Percentiles rank a stretch among this genome's conserved stretches.
phyloP scores from a whole-genome alignment of 2,329 filamentous ascomycete species.

The Lizonia empirigonia region DNA sequence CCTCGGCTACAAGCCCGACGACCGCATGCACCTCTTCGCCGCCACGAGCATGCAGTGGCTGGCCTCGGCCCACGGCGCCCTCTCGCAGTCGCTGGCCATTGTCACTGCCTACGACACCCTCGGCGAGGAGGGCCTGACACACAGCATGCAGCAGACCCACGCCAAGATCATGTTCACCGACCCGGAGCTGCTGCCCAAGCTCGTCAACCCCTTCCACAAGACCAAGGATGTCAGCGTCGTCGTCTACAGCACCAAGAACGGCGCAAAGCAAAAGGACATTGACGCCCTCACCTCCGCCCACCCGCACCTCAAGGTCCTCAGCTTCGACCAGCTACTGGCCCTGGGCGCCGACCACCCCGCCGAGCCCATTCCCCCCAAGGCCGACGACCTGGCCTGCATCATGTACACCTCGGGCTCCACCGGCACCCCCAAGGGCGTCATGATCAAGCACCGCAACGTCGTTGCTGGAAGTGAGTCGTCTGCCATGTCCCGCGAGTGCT shows the following conservation, averaged over 20 bases:
- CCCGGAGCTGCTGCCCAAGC: slow-evolving; percentile 68
- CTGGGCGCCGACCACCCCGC: slow-evolving; percentile 69
- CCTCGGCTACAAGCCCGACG: slow-evolving; percentile 69
- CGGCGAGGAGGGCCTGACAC: slow-evolving; percentile 80
- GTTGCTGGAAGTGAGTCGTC: slow-evolving; percentile 71
- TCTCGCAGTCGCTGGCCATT: slow-evolving; percentile 86
- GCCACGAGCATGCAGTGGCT: slow-evolving; percentile 85
- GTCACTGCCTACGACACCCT: slow-evolving; percentile 96
- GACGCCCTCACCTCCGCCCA: slow-evolving; percentile 61
- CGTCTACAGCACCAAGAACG: slow-evolving; percentile 63
- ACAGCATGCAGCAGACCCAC: slow-evolving; percentile 81
- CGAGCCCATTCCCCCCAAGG: slow-evolving; percentile 71
- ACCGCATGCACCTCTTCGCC: slow-evolving; percentile 81
- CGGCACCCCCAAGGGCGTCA: slow-evolving; percentile 85
- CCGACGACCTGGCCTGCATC: slow-evolving; percentile 80
- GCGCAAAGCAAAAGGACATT: slow-evolving; percentile 59
- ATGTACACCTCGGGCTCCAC: slow-evolving; percentile 88
- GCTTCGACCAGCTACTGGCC: slow-evolving; percentile 62
- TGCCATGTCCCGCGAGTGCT: neutral
- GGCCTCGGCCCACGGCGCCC: slow-evolving; percentile 75
- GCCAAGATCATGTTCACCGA: slow-evolving; percentile 87
- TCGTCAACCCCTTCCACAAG: slow-evolving; percentile 61
- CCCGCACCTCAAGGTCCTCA: slow-evolving; percentile 59
- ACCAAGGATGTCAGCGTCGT: slow-evolving; percentile 62
- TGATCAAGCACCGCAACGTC: slow-evolving; percentile 79